phyloP scores from a whole-genome alignment of 805 yeast genomes.

The Nakazawaea ambrosiae region DNA sequence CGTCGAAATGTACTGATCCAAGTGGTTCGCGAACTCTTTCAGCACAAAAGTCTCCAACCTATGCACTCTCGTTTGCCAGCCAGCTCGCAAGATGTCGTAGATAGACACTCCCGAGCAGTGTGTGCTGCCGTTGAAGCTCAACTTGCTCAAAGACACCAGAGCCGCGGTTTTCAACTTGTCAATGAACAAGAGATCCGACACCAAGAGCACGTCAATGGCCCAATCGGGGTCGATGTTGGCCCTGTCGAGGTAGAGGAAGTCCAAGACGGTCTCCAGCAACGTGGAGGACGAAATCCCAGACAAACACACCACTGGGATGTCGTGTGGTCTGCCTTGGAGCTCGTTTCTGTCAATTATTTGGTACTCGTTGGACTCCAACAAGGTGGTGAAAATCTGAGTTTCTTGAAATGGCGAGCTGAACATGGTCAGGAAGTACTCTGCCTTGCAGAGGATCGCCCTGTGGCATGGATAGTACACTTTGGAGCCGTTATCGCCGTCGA shows the following conservation, averaged over 20 bases:
- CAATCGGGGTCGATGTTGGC: slow-evolving; percentile 37
- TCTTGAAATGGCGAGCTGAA: slow-evolving; percentile 45
- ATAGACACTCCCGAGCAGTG: slow-evolving; percentile 26
- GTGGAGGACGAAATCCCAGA: slow-evolving; percentile 12
- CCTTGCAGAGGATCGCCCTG: slow-evolving; percentile 49
- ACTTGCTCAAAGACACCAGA: slow-evolving; percentile 38
- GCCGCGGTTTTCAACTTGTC: slow-evolving; percentile 64
- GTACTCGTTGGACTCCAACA: slow-evolving; percentile 13
- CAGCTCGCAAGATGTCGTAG: slow-evolving; percentile 52
- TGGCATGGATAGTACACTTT: slow-evolving; percentile 53
- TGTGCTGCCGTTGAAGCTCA: slow-evolving; percentile 14
- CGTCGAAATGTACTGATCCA: slow-evolving; percentile 29
- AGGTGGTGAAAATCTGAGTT: slow-evolving; percentile 11
- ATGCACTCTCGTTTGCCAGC: slow-evolving; percentile 63
- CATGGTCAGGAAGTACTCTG: slow-evolving; percentile 61
- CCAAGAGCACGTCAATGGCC: slow-evolving; percentile 49
- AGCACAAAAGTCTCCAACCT: slow-evolving; percentile 62
- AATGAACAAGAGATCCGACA: slow-evolving; percentile 52
- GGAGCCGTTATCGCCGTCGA: slow-evolving; percentile 14
- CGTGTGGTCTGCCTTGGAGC: slow-evolving; percentile 11
- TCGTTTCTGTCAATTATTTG: slow-evolving; percentile 17
- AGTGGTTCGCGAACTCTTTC: slow-evolving; percentile 43
- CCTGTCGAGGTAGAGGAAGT: slow-evolving; percentile 55
- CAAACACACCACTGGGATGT: slow-evolving; percentile 18
- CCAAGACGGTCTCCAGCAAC: slow-evolving; percentile 44